phyloP scores from a whole-genome alignment of 768 basidiomycete species.

The Xanthoconium purpureum region DNA sequence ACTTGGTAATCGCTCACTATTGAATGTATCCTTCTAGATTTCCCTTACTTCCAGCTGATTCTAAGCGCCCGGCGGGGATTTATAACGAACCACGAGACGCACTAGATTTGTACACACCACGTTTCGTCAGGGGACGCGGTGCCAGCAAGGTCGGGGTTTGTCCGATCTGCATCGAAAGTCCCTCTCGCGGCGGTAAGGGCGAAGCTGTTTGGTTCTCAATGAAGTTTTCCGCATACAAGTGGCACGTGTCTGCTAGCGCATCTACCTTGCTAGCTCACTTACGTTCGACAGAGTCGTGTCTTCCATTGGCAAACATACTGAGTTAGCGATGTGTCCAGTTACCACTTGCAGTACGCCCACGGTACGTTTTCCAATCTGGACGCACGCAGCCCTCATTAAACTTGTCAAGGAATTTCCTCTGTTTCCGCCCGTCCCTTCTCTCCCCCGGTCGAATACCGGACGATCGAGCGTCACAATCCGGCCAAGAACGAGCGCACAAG shows the following conservation, averaged over 20 bases:
- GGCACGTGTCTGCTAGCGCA: conserved; percentile 37
- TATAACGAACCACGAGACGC: conserved; percentile 59
- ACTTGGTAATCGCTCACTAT: neutral
- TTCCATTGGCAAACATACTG: conserved; percentile 1
- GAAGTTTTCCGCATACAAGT: conserved; percentile 85
- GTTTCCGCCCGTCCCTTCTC: conserved; percentile 69
- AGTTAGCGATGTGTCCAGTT: conserved; percentile 41
- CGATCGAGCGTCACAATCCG: conserved; percentile 40
- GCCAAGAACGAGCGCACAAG: conserved; percentile 57
- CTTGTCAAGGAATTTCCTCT: conserved; percentile 62
- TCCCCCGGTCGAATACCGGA: conserved; percentile 66
- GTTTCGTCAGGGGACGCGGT: conserved; percentile 71
- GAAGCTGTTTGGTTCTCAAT: conserved; percentile 69
- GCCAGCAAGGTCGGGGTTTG: conserved; percentile 70
- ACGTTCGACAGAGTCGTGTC: conserved; percentile 17
- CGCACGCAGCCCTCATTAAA: neutral
- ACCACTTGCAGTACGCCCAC: conserved; percentile 80
- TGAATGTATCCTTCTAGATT: conserved; percentile 13
- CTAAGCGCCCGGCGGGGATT: conserved; percentile 36
- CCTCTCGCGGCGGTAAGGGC: conserved; percentile 59
- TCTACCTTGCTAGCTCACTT: conserved; percentile 3
- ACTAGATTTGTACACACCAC: conserved; percentile 74
- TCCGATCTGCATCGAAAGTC: conserved; percentile 67
- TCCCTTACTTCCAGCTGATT: conserved; percentile 14
- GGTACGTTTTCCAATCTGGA: conserved; percentile 40